phyloP scores from a whole-genome alignment of 495 filamentous ascomycete species.

The Umbilicaria muhlenbergii region DNA sequence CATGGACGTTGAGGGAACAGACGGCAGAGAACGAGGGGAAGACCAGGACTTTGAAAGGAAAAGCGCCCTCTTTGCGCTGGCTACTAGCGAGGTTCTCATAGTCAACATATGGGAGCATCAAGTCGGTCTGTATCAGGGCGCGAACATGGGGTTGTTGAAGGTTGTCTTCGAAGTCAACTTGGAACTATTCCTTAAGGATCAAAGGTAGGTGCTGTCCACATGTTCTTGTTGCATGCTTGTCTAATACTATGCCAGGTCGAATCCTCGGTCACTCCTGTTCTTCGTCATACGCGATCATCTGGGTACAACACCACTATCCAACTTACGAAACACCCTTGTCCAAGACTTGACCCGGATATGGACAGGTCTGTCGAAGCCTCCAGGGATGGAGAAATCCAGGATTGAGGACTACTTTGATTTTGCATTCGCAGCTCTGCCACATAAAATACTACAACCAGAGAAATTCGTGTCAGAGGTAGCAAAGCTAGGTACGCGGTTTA shows the following conservation, averaged over 20 bases:
- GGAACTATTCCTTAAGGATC: constrained; percentile 89
- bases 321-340: constrained; percentile 75
- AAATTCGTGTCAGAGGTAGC: constrained; percentile 69
- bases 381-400: constrained; percentile 70
- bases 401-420: constrained; percentile 98
- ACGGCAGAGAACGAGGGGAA: constrained; percentile 89
- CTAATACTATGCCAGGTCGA: constrained; percentile 39
- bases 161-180: constrained; percentile 98
- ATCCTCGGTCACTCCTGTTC: constrained; percentile 83
- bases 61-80: constrained; percentile 88
- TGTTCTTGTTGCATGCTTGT: neutral
- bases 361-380: constrained; percentile 78
- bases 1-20: constrained; percentile 98
- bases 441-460: constrained; percentile 94
- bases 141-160: constrained; percentile 96
- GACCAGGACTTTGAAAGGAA: constrained; percentile 99
- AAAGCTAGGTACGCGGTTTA: constrained; percentile 67
- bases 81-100: constrained; percentile 94
- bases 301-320: constrained; percentile 74
- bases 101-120: constrained; percentile 99
- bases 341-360: constrained; percentile 85
- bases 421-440: constrained; percentile 85
- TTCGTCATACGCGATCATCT: constrained; percentile 97
- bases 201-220: constrained; percentile 43
- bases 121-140: constrained; percentile 93